These are phyloP conservation scores for Rhodomyrtus tomentosa DNA, from an alignment of 345 rosid species.

Conservation along the genomic window DNA sequence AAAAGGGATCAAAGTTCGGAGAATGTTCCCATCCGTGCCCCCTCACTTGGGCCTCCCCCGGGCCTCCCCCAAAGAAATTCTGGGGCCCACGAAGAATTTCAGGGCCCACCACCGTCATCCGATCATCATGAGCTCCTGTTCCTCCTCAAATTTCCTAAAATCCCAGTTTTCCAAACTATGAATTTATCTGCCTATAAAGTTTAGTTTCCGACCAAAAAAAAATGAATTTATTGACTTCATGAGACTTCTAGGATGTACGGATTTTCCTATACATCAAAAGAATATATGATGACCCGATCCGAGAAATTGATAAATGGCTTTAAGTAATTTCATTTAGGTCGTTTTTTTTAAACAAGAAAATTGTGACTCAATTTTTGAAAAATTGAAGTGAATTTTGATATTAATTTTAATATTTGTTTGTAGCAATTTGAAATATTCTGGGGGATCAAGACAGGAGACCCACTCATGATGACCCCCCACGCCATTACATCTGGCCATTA, in stretches of 20 bases:
- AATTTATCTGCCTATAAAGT: too few relatives aligned
- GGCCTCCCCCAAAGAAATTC: neutral
- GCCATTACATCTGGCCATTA: neutral
- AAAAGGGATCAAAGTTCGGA: neutral
- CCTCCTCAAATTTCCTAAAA: neutral
- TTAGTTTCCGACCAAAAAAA: too few relatives aligned
- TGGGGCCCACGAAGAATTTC: neutral
- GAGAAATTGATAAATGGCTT: neutral
- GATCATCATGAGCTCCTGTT: neutral
- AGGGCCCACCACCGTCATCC: neutral
- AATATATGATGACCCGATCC: neutral
- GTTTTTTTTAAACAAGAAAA: neutral
- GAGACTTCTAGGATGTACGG: neutral
- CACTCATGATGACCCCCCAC: neutral
- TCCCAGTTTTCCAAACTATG: neutral
- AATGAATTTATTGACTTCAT: neutral
- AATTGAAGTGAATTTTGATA: neutral
- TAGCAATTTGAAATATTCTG: neutral
- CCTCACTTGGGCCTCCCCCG: too few relatives aligned
- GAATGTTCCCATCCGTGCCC: neutral
- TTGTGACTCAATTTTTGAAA: neutral
- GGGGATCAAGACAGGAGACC: neutral
- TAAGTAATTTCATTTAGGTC: neutral
- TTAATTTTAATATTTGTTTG: neutral
- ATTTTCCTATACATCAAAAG: neutral